Evolutionary conservation across 2,329 filamentous ascomycete genomes (phyloP), one percentile per base, ranked within the genome.

Genomic region (Pseudocercospora eumusae): DNA sequence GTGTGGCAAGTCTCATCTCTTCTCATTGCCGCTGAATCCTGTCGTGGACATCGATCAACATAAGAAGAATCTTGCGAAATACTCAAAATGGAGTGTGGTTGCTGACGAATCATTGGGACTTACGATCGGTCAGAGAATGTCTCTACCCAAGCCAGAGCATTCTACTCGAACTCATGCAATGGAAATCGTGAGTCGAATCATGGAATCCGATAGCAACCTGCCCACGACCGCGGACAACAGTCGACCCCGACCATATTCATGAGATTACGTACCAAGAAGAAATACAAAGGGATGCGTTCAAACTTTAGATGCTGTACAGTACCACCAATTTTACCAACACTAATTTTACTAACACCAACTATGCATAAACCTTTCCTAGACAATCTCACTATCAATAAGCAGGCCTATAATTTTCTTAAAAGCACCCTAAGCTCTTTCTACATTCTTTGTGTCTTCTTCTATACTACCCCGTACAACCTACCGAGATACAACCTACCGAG

Each of bases 181-280:
- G 10, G 66, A 68, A 47, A 49, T 69, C 13, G 44, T 47, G 21
- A 62, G 60, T 23, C 57, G 64, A 31, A 59, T 67, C 21, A 47
- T 68, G 7, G 36, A 31, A 20, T 49, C 58, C 11, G 42, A 40
- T 3, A 13, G 40, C 4, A 28, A 42, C 6, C 28, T 54, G 13
- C 4, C 10, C 5, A 49, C 61, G 13, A 57, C 45, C 6, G 5
- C 6, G 15, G 58, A 47, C 44, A 4, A 28, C 13, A 11, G 18
- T n/a, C n/a, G 55, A 11, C 42, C 56, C 56, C 2, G 45, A 25
- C 6, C 63, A 66, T 21, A 56, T 25, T 6, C 62, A 64, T 47
- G 23, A 55, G 21, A 44, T 66, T 20, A 49, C 45, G 7, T 63
- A 45, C 23, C 21, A 52, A n/a, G 64, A 65, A 13, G 68, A 70